Conservation (phyloP, 495 filamentous ascomycete species). For the Aspergillus cavernicola region DNA sequence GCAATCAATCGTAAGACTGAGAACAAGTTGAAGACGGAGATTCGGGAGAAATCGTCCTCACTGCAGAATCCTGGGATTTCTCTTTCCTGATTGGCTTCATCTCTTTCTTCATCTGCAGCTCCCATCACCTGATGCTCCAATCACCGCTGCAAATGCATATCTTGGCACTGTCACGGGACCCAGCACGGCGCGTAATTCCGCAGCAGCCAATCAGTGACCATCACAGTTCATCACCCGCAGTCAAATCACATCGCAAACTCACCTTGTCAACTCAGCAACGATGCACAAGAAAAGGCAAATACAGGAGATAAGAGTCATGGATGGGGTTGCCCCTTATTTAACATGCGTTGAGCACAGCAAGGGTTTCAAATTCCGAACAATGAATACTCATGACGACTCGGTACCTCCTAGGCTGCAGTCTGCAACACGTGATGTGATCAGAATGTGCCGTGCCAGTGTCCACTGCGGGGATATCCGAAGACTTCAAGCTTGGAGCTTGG, state of each 20-base stretch:
- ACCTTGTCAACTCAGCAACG: not conserved
- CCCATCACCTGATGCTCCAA: slow-evolving; percentile 22
- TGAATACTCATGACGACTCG: not conserved
- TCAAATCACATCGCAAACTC: slow-evolving; percentile 4
- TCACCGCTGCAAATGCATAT: not conserved
- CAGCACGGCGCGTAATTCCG: slow-evolving; percentile 21
- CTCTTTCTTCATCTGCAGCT: slow-evolving; percentile 27
- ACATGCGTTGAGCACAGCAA: not conserved
- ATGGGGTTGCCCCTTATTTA: slow-evolving; percentile 3
- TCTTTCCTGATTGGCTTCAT: slow-evolving; percentile 16
- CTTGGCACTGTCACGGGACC: slow-evolving; percentile 15
- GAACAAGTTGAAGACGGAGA: not conserved
- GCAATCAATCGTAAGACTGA: not conserved
- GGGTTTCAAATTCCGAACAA: not conserved
- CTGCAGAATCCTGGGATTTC: no score
- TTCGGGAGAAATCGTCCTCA: no score
- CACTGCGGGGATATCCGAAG: slow-evolving; percentile 17
- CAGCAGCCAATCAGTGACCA: slow-evolving; percentile 3
- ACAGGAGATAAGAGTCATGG: not conserved
- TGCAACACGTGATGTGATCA: slow-evolving; percentile 1
- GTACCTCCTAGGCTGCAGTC: not conserved
- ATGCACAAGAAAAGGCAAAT: not conserved
- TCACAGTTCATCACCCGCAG: not conserved
- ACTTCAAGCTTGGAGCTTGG: slow-evolving; percentile 17
- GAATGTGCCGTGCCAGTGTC: slow-evolving; percentile 4